Percentiles rank a stretch among this genome's conserved stretches.
Conservation (phyloP, 768 basidiomycete genomes). For the Agrocybe pediades region DNA sequence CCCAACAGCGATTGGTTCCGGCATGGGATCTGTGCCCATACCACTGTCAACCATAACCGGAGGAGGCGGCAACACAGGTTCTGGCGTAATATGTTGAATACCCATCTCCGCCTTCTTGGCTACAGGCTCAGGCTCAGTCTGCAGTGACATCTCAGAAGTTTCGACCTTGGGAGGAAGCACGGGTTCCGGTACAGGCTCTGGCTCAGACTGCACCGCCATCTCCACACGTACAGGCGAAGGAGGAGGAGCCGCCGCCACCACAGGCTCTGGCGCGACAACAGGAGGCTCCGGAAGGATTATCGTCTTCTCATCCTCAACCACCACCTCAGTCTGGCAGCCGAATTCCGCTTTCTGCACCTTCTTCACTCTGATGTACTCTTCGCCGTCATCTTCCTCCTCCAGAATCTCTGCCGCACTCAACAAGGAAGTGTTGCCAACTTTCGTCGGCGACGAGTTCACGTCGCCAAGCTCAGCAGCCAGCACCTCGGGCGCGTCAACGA, state of each 20-base stretch:
- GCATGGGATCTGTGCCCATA: conserved; percentile 38
- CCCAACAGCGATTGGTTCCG: conserved; percentile 21
- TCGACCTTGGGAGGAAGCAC: conserved; percentile 18
- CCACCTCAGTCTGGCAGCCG: conserved; percentile 64
- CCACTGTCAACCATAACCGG: conserved; percentile 32
- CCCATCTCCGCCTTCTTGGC: conserved; percentile 46
- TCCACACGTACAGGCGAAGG: conserved; percentile 10
- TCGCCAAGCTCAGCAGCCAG: conserved; percentile 62
- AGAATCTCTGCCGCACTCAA: conserved; percentile 37
- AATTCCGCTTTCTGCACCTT: conserved; percentile 60
- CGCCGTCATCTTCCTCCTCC: conserved; percentile 38
- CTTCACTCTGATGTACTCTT: conserved; percentile 35
- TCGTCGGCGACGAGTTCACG: conserved; percentile 35
- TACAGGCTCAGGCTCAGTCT: conserved; percentile 48
- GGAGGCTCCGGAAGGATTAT: conserved; percentile 32
- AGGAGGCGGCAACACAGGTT: conserved; percentile 24
- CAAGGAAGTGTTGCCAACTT: conserved; percentile 34
- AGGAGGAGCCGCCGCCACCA: conserved; percentile 3
- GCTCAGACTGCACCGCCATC: conserved; percentile 14
- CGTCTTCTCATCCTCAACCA: conserved; percentile 27
- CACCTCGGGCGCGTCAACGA: conserved; percentile 73
- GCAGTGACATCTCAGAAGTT: conserved; percentile 41
- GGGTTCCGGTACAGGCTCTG: conserved; percentile 6
- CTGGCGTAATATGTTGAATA: conserved; percentile 46
- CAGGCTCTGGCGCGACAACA: conserved; percentile 9